Percentiles rank a stretch among this genome's conserved stretches.
These are phyloP conservation scores for Mikania micrantha DNA, from an alignment of 129 eudicot species.

Conservation along the genomic window DNA sequence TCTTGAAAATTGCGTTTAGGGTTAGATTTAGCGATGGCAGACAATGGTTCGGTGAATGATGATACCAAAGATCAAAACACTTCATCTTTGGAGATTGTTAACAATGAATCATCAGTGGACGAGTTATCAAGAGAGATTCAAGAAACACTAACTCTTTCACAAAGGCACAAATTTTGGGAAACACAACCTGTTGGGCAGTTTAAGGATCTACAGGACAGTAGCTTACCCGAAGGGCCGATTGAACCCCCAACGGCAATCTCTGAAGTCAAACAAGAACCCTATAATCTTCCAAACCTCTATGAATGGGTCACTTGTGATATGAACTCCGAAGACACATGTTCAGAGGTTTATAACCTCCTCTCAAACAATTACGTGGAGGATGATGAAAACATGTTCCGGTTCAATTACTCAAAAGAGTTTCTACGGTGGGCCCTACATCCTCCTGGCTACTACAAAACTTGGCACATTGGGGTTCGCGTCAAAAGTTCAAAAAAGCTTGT, in stretches of 20 bases:
- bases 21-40: conserved; percentile 31
- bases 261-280: conserved; percentile 63
- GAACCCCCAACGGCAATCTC: conserved; percentile 47
- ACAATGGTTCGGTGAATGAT: conserved; percentile 23
- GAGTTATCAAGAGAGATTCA: conserved; percentile 39
- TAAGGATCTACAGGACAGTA: conserved; percentile 41
- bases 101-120: conserved; percentile 26
- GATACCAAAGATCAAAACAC: conserved; percentile 27
- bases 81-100: conserved; percentile 25
- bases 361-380: conserved; percentile 58
- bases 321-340: conserved; percentile 42
- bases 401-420: conserved; percentile 57
- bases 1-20: neutral
- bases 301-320: conserved; percentile 68
- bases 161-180: conserved; percentile 60
- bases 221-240: conserved; percentile 54
- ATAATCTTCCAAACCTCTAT: conserved; percentile 46
- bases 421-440: conserved; percentile 64
- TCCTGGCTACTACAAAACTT: conserved; percentile 46
- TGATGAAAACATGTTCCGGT: conserved; percentile 66
- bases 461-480: conserved; percentile 64
- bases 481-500: conserved; percentile 56
- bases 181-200: conserved; percentile 69
- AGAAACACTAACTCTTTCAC: conserved; percentile 44
- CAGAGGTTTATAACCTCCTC: conserved; percentile 55